Evolutionary conservation across 345 rosid genomes (phyloP).

Genomic region (Melaleuca alternifolia): DNA sequence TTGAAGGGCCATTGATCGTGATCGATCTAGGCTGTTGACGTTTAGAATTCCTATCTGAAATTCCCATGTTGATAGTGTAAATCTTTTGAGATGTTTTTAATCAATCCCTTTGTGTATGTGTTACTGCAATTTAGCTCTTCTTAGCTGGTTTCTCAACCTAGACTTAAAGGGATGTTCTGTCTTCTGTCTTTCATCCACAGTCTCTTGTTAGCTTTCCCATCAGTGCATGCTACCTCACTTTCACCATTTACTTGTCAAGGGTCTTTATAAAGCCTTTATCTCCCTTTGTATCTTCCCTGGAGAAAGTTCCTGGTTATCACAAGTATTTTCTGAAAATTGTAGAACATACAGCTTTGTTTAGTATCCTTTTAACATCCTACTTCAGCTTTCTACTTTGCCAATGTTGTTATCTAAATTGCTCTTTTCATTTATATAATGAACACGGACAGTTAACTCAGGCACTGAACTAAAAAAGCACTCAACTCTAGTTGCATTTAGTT

Average conservation of each 20-base stretch:
- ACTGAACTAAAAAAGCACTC: not conserved
- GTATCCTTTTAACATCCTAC: not conserved
- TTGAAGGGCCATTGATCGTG: not conserved
- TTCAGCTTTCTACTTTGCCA: not conserved
- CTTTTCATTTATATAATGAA: not conserved
- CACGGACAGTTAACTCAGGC: not conserved
- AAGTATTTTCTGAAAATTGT: not conserved
- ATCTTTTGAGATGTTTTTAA: not conserved
- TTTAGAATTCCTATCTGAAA: not conserved
- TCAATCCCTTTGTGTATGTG: not conserved
- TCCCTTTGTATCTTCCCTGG: not conserved
- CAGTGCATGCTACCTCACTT: not conserved
- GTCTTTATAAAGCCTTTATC: not conserved
- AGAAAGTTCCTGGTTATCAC: not conserved
- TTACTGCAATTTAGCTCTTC: not conserved
- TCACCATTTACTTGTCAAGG: not conserved
- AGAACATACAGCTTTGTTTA: not conserved
- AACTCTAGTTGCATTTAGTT: not conserved
- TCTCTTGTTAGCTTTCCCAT: not conserved
- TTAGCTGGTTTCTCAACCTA: not conserved
- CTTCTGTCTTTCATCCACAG: not conserved
- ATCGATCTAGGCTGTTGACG: not conserved
- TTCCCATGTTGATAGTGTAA: not conserved
- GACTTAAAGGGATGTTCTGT: not conserved
- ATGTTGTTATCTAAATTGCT: not conserved